Conservation (phyloP, 2,329 filamentous ascomycete genomes). For the Trichoderma aggressivum region DNA sequence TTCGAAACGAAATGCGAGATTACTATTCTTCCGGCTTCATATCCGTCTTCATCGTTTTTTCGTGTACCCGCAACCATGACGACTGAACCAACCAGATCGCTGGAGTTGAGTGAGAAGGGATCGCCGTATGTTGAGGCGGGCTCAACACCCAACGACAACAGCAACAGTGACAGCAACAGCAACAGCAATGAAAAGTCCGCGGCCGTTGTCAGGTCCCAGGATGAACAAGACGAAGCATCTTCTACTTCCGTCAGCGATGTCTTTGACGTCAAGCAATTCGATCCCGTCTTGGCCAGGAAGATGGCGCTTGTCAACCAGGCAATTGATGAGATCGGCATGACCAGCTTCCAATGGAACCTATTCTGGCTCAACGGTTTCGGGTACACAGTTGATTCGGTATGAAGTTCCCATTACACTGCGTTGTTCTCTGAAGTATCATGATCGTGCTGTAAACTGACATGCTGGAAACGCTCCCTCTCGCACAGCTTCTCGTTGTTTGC, state of each 20-base stretch:
- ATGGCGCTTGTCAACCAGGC: constrained; percentile 19
- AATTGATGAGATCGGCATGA: constrained; percentile 20
- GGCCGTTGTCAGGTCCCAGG: not conserved
- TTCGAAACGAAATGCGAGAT: not conserved
- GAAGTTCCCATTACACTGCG: not conserved
- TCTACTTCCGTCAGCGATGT: constrained; percentile 8
- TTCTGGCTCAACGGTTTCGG: constrained; percentile 18
- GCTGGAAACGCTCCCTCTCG: not conserved
- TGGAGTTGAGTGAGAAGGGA: not conserved
- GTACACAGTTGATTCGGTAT: constrained; percentile 17
- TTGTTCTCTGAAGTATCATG: not conserved
- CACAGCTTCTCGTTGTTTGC: constrained; percentile 13
- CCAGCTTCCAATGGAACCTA: constrained; percentile 18
- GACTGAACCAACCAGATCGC: not conserved
- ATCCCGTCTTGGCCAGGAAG: constrained; percentile 17
- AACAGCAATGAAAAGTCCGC: not conserved
- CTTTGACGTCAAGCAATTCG: constrained; percentile 16
- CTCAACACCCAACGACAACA: not conserved
- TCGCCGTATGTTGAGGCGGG: not conserved
- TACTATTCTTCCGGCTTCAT: not conserved
- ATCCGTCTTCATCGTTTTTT: not conserved
- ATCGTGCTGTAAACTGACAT: not conserved
- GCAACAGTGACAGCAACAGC: too few relatives aligned
- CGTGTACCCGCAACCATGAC: not conserved
- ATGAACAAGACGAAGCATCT: constrained; percentile 1